These are phyloP conservation scores for Penicillium tannophilum DNA, from an alignment of 495 filamentous ascomycete genomes.

Conservation along the genomic window DNA sequence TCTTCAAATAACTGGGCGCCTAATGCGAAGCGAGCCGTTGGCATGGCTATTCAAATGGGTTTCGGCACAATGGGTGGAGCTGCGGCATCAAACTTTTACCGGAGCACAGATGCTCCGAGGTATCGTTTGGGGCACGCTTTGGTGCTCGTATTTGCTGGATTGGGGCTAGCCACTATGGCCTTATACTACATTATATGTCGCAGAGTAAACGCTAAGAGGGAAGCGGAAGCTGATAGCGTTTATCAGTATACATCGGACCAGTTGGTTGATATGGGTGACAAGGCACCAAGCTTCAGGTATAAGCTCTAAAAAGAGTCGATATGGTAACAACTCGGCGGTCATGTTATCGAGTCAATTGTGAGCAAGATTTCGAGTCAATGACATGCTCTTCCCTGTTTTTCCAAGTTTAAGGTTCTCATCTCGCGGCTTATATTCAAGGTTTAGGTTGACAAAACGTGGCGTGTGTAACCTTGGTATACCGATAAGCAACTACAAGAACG, in stretches of 20 bases:
- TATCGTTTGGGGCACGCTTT: constrained; percentile 14
- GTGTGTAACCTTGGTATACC: too few relatives aligned
- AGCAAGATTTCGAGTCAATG: too few relatives aligned
- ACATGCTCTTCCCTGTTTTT: too few relatives aligned
- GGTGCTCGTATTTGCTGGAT: constrained; percentile 10
- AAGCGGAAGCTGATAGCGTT: constrained; percentile 9
- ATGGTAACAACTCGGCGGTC: neutral
- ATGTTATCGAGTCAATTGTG: neutral
- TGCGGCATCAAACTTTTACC: constrained; percentile 19
- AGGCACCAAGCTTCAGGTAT: constrained; percentile 15
- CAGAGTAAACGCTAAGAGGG: constrained; percentile 8
- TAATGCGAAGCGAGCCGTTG: constrained; percentile 15
- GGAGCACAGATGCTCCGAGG: constrained; percentile 11
- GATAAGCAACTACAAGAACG: too few relatives aligned
- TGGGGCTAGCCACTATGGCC: constrained; percentile 6
- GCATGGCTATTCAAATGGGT: constrained; percentile 18
- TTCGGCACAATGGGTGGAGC: constrained; percentile 18
- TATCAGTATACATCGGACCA: constrained; percentile 11
- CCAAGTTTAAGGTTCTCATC: too few relatives aligned
- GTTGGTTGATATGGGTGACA: constrained; percentile 13
- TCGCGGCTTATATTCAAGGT: too few relatives aligned
- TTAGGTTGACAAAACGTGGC: too few relatives aligned
- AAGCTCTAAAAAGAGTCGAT: neutral
- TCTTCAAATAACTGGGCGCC: constrained; percentile 16
- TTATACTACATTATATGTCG: constrained; percentile 7